A percentile compares a stretch with the other conserved stretches of the same genome.
Evolutionary conservation across 192 early-diverging fungal species (phyloP).

Genomic region (Gorgonomyces haynaldii): DNA sequence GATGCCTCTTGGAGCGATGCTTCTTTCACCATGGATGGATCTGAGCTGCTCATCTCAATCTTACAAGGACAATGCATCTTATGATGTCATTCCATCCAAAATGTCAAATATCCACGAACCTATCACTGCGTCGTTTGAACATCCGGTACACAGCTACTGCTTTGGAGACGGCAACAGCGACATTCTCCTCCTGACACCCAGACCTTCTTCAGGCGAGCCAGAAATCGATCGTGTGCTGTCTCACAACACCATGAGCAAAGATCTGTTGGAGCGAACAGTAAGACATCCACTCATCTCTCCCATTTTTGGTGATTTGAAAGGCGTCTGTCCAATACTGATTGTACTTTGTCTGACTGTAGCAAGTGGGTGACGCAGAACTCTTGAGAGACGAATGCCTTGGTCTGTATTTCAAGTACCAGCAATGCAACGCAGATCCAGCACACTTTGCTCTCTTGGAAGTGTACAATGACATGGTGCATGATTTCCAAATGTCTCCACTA

Average conservation of each 20-base stretch:
- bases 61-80: constrained; percentile 20
- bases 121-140: constrained; percentile 12
- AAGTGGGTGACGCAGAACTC: constrained; percentile 27
- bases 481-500: constrained; percentile 23
- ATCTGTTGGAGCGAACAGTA: constrained; percentile 17
- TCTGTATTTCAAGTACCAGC: constrained; percentile 24
- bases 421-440: constrained; percentile 1
- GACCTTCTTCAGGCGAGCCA: background rate
- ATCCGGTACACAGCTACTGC: constrained; percentile 28
- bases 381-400: constrained; percentile 28
- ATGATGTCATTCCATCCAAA: constrained; percentile 22
- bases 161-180: constrained; percentile 16
- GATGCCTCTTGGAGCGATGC: constrained; percentile 18
- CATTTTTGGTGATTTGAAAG: constrained; percentile 22
- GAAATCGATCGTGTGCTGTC: background rate
- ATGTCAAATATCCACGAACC: constrained; percentile 23
- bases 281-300: constrained; percentile 31
- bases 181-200: constrained; percentile 1
- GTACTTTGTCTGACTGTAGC: constrained; percentile 8
- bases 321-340: constrained; percentile 30
- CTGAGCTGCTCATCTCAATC: constrained; percentile 20
- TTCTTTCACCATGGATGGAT: constrained; percentile 32
- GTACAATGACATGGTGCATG: constrained; percentile 37
- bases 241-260: background rate
- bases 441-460: too few species aligned